Evolutionary conservation across 805 yeast species (phyloP).

Genomic region (Hyphopichia homilentoma): DNA sequence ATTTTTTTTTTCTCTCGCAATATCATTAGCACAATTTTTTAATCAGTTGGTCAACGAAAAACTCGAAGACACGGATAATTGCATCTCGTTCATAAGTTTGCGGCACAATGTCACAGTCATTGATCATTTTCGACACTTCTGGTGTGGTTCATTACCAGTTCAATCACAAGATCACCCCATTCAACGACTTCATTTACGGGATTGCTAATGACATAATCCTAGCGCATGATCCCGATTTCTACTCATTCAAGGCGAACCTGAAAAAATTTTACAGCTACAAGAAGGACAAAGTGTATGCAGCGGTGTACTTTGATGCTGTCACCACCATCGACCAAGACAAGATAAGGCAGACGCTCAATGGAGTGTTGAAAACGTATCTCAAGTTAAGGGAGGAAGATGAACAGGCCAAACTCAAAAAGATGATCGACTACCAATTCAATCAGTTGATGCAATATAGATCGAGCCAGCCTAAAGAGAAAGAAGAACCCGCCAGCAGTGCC

Average conservation of each 20-base stretch:
- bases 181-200: constrained; percentile 34
- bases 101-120: constrained; percentile 44
- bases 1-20: constrained; percentile 44
- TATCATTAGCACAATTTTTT: too few species aligned
- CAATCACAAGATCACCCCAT: constrained; percentile 33
- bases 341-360: constrained; percentile 27
- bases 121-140: constrained; percentile 32
- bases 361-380: constrained; percentile 28
- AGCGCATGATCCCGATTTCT: constrained; percentile 25
- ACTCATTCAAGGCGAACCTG: constrained; percentile 25
- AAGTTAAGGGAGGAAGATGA: constrained; percentile 18
- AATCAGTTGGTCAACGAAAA: too few species aligned
- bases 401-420: constrained; percentile 23
- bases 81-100: too few species aligned
- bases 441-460: constrained; percentile 32
- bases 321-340: constrained; percentile 38
- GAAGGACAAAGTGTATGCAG: constrained; percentile 25
- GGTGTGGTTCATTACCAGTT: constrained; percentile 35
- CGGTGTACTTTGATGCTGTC: constrained; percentile 36
- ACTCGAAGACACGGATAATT: too few species aligned
- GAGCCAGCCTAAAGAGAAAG: constrained; percentile 6
- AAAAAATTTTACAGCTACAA: constrained; percentile 32
- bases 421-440: constrained; percentile 37
- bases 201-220: constrained; percentile 31
- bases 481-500: neutral